Evolutionary conservation across 108 stramenopile genomes (phyloP).

Genomic region (Cyclostephanos tholiformis): DNA sequence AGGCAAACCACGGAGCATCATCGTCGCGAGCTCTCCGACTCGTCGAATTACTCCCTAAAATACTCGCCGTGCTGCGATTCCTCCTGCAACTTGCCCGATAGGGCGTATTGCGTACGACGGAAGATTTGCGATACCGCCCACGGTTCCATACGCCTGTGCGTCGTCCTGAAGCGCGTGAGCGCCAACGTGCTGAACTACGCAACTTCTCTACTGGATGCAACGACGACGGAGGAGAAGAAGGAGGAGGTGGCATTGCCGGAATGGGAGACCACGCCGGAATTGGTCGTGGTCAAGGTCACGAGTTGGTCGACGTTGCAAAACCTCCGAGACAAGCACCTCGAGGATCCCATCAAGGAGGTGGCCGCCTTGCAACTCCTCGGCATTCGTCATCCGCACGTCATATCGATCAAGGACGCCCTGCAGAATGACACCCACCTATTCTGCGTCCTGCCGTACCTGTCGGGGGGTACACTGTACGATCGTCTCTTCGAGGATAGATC

Average conservation of each 20-base stretch:
- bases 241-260: slow-evolving; percentile 1
- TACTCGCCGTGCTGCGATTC: slow-evolving; percentile 15
- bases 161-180: slow-evolving; percentile 33
- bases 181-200: background rate
- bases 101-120: slow-evolving; percentile 37
- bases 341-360: slow-evolving; percentile 69
- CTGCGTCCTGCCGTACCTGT: slow-evolving; percentile 49
- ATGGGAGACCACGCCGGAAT: slow-evolving; percentile 49
- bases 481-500: slow-evolving; percentile 34
- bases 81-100: slow-evolving; percentile 30
- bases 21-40: background rate
- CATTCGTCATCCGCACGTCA: slow-evolving; percentile 42
- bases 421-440: slow-evolving; percentile 59
- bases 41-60: background rate
- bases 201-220: background rate
- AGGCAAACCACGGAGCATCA: background rate
- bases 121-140: slow-evolving; percentile 43
- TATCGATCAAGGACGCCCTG: slow-evolving; percentile 39
- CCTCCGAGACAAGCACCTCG: slow-evolving; percentile 36
- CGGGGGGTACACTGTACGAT: slow-evolving; percentile 51
- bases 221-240: slow-evolving; percentile 4
- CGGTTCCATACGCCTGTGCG: slow-evolving; percentile 38
- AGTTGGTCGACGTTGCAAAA: slow-evolving; percentile 36
- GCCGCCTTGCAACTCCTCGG: slow-evolving; percentile 59
- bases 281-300: slow-evolving; percentile 45